Evolutionary conservation across 1,284 basidiomycete genomes (phyloP).

Genomic region (Cryptococcus jaspeensis): DNA sequence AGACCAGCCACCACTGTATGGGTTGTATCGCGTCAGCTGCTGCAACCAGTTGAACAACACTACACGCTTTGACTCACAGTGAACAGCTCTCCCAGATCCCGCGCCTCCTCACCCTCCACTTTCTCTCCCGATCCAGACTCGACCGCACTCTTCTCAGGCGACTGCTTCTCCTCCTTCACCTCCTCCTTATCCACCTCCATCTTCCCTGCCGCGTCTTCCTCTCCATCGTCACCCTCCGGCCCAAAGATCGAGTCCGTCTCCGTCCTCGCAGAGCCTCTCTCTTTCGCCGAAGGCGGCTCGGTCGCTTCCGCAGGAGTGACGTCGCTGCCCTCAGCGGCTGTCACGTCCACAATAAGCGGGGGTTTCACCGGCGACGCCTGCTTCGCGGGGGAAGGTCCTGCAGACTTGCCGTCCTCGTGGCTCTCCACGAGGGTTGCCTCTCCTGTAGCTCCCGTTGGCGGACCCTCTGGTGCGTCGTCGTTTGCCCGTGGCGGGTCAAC

Average conservation of each 20-base stretch:
- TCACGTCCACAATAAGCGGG: background rate
- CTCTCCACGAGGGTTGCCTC: background rate
- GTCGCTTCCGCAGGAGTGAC: background rate
- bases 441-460: constrained; percentile 1
- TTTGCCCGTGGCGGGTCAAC: background rate
- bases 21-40: background rate
- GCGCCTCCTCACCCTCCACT: background rate
- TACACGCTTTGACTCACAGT: constrained; percentile 7
- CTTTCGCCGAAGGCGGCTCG: background rate
- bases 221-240: constrained; percentile 2
- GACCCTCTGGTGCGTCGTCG: background rate
- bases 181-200: constrained; percentile 3
- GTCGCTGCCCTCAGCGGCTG: background rate
- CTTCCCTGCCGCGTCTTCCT: constrained; percentile 4
- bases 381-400: background rate
- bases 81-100: constrained; percentile 15
- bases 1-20: constrained; percentile 15
- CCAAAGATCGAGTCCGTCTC: constrained; percentile 16
- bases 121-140: too few species aligned
- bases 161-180: constrained; percentile 4
- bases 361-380: background rate
- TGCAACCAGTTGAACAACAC: background rate
- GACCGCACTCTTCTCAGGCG: background rate
- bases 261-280: background rate
- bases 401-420: constrained; percentile 1